phyloP scores from a whole-genome alignment of 2,329 filamentous ascomycete genomes.

The Xylaria hypoxylon region DNA sequence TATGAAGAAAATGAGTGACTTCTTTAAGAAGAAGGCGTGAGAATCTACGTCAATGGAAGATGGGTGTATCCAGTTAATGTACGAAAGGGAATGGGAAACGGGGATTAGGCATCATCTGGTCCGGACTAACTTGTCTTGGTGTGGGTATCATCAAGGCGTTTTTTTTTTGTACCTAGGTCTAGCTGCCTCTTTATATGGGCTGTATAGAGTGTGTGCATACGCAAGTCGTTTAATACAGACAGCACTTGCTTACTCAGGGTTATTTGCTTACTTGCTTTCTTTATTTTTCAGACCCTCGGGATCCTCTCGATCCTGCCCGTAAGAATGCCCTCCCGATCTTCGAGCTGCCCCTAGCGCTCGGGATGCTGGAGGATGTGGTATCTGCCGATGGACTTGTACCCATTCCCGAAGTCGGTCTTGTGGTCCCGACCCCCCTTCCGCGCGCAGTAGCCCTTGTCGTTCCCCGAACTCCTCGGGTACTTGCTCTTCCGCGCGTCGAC shows the following conservation, averaged over 20 bases:
- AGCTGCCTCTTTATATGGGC: conserved; percentile 11
- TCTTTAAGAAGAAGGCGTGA: conserved; percentile 80
- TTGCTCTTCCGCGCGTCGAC: conserved; percentile 30
- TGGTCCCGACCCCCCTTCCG: conserved; percentile 31
- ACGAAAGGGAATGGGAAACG: conserved; percentile 4
- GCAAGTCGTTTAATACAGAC: conserved; percentile 27
- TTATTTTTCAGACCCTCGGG: conserved; percentile 50
- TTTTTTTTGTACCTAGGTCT: conserved; percentile 14
- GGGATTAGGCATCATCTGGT: conserved; percentile 13
- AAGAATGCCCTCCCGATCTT: conserved; percentile 61
- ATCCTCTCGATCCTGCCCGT: conserved; percentile 67
- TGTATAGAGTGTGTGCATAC: conserved; percentile 4
- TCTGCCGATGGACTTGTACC: conserved; percentile 43
- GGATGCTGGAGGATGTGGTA: conserved; percentile 48
- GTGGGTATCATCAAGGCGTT: conserved; percentile 31
- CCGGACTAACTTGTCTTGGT: conserved; percentile 3
- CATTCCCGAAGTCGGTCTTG: conserved; percentile 53
- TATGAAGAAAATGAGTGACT: conserved; percentile 97
- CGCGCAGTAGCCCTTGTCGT: conserved; percentile 33
- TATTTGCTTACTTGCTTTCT: background rate
- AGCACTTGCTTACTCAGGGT: conserved; percentile 2
- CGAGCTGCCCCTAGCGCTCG: conserved; percentile 53
- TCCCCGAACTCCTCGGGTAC: conserved; percentile 33
- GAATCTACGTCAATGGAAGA: conserved; percentile 35
- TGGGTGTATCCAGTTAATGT: conserved; percentile 4